Base-by-base conservation (phyloP, 306 rosid genomes). In the Elaeagnus macrophylla region DNA sequence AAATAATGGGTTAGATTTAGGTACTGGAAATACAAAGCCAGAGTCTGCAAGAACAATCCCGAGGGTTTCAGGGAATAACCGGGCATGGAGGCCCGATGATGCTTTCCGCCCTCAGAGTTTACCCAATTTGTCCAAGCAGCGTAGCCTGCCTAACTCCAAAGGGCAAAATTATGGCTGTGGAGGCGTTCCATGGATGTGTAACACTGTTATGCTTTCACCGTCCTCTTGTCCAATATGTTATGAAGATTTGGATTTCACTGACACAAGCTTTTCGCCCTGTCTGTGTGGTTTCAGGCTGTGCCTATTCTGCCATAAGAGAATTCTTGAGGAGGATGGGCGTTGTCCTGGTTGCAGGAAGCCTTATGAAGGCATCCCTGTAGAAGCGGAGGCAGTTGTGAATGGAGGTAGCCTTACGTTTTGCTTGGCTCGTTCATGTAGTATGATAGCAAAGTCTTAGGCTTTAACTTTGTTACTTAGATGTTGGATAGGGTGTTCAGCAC, bases 321-420 rank as follows among this genome's bases (percentile, higher is more conserved):
- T 91, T 66, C 78, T 91, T 10, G 99, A 91, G 56, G 81, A 76
- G 60, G 99, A 87, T 66, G 82, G 89, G 5, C 96, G 99, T 40
- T 91, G 99, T 53, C 99, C 99, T 5, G 95, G 95, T 43, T 91
- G 99, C 74, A 75, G 99, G 85, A 87, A 91, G 82, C 88, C 86
- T 5, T 91, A 91, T 57, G 79, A 84, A 66, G 53, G 70, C 54
- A 77, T 69, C 16, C 74, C 77, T 70, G 56, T 74, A 12, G 79
- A 82, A 76, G 68, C 67, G n/a, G 96, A 80, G 76, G 59, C 89
- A 16, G 79, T 76, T 60, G 71, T 77, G 60, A 65, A 48, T 58
- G 89, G 83, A 51, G 94, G 82, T 61, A 69, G 79, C 71, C 77
- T 77, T 62, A 67, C 78, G n/a, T 67, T 84, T 56, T 67, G 68